Evolutionary conservation across 805 yeast species (phyloP).

Genomic region (Metschnikowia matae): DNA sequence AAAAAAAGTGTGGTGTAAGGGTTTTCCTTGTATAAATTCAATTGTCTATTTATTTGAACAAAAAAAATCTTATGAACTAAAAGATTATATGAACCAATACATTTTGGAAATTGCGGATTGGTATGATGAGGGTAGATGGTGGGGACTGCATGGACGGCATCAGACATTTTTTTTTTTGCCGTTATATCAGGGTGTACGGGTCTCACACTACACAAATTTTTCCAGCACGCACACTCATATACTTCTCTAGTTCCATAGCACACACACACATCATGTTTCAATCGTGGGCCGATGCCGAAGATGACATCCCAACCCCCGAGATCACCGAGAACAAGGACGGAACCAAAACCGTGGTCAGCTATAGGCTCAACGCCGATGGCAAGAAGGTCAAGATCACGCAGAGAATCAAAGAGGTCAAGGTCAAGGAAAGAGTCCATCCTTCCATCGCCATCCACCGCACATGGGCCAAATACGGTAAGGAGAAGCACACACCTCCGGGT

Average conservation of each 20-base stretch:
- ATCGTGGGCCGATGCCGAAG: slow-evolving; percentile 73
- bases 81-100: too few species aligned
- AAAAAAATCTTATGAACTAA: too few species aligned
- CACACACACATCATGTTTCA: slow-evolving; percentile 27
- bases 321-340: slow-evolving; percentile 80
- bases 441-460: slow-evolving; percentile 81
- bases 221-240: slow-evolving; percentile 5
- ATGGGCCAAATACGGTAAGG: slow-evolving; percentile 88
- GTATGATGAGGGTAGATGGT: too few species aligned
- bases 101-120: too few species aligned
- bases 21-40: too few species aligned
- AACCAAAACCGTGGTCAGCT: slow-evolving; percentile 81
- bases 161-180: background rate
- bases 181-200: background rate
- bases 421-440: slow-evolving; percentile 78
- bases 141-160: background rate
- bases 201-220: slow-evolving; percentile 8
- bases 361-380: slow-evolving; percentile 69
- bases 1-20: too few species aligned
- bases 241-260: background rate
- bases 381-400: slow-evolving; percentile 86
- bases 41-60: too few species aligned
- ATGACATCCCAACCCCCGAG: slow-evolving; percentile 69
- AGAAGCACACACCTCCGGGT: slow-evolving; percentile 67
- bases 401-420: slow-evolving; percentile 69